phyloP scores from a whole-genome alignment of 176 grass and related monocot genomes.

The Lolium rigidum region DNA sequence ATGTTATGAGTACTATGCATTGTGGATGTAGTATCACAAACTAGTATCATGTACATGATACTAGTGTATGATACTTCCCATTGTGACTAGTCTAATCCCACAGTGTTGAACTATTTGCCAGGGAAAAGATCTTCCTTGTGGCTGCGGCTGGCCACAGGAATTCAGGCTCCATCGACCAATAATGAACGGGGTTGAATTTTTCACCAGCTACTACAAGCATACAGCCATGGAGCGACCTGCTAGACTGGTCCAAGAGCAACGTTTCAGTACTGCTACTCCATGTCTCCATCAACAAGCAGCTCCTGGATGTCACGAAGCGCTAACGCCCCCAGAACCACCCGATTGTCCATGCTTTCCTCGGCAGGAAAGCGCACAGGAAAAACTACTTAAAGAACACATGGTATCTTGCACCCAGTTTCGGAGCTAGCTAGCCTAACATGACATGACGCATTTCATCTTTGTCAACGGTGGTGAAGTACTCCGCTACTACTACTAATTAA shows the following conservation, averaged over 20 bases:
- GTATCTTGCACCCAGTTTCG: constrained; percentile 42
- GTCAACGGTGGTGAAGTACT: background rate
- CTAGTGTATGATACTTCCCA: too few relatives aligned
- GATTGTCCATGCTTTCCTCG: background rate
- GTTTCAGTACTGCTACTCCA: background rate
- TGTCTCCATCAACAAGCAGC: background rate
- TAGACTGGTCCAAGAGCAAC: background rate
- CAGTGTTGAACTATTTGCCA: background rate
- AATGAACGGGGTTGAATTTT: background rate
- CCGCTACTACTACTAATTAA: background rate
- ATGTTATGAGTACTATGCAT: too few relatives aligned
- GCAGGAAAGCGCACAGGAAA: constrained; percentile 31
- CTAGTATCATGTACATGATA: too few relatives aligned
- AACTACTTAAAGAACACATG: background rate
- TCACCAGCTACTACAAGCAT: constrained; percentile 25
- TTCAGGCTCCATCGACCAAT: background rate
- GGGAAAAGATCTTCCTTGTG: constrained; percentile 1
- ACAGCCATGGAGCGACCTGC: background rate
- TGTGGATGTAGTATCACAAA: too few relatives aligned
- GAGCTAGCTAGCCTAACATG: background rate
- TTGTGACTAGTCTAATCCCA: too few relatives aligned
- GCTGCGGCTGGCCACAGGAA: background rate
- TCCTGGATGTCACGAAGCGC: constrained; percentile 36
- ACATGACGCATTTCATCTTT: background rate
- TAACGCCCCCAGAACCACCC: background rate